A percentile compares a stretch with the other conserved stretches of the same genome.
Evolutionary conservation across 345 rosid genomes (phyloP).

Genomic region (Ceriops decandra): DNA sequence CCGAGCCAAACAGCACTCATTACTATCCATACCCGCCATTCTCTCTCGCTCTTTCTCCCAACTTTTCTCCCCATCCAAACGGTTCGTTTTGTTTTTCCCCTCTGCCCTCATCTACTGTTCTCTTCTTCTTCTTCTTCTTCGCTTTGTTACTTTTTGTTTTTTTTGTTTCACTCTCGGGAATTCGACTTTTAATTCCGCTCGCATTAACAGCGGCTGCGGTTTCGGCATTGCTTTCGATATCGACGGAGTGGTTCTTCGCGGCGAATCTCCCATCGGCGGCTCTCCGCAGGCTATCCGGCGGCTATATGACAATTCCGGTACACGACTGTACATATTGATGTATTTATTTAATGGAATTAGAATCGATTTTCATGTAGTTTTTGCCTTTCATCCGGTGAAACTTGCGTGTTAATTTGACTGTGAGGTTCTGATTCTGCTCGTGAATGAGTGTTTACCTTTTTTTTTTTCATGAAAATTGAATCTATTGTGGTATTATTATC

Average conservation of each 20-base stretch:
- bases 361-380: too few species aligned
- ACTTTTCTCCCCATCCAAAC: constrained; percentile 14
- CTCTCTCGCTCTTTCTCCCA: constrained; percentile 36
- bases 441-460: too few species aligned
- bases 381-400: too few species aligned
- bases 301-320: constrained; percentile 55
- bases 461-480: too few species aligned
- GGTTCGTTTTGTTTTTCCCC: constrained; percentile 19
- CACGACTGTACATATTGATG: not conserved
- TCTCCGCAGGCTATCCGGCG: constrained; percentile 57
- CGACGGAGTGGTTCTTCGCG: constrained; percentile 81
- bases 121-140: too few species aligned
- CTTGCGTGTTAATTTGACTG: too few species aligned
- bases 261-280: constrained; percentile 67
- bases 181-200: not conserved
- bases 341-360: too few species aligned
- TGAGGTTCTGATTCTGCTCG: too few species aligned
- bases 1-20: constrained; percentile 15
- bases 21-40: constrained; percentile 10
- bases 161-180: not conserved
- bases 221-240: constrained; percentile 85
- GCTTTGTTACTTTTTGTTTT: not conserved
- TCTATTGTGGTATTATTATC: too few species aligned
- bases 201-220: constrained; percentile 33
- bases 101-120: not conserved